These are phyloP conservation scores for Besnoitia besnoiti DNA, from an alignment of 169 alveolate species.

Conservation along the genomic window DNA sequence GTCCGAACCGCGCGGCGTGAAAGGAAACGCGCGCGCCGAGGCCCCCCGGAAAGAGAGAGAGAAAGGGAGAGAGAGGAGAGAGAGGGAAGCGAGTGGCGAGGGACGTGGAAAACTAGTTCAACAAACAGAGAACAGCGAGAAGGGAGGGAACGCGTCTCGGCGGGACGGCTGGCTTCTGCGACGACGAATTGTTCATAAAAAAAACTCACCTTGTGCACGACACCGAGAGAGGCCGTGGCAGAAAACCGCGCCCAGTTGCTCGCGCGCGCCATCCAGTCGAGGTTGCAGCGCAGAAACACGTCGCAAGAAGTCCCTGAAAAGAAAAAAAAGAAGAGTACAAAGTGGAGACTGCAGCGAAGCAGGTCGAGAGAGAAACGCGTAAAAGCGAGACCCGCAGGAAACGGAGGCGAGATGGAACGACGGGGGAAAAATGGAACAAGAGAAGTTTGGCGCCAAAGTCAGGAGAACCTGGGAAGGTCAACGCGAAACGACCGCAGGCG, in stretches of 20 bases:
- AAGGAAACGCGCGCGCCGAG: no score
- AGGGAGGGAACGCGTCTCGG: neutral
- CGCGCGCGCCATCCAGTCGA: slow-evolving; percentile 95
- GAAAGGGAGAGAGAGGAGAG: neutral
- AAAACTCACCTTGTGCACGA: slow-evolving; percentile 86
- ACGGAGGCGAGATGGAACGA: neutral
- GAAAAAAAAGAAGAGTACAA: neutral
- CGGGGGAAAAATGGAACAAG: neutral
- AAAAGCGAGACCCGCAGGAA: neutral
- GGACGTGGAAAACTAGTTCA: neutral
- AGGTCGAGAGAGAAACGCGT: neutral
- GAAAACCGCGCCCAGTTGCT: slow-evolving; percentile 96
- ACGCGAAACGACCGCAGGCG: neutral
- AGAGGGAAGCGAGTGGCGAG: neutral
- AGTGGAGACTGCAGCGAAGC: neutral
- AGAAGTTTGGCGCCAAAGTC: neutral
- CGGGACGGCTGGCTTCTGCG: neutral
- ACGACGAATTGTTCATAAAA: neutral
- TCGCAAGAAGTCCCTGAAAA: slow-evolving; percentile 96
- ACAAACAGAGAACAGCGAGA: neutral
- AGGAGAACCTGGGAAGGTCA: neutral
- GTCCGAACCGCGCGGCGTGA: neutral
- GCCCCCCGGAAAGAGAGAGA: neutral
- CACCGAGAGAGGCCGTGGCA: slow-evolving; percentile 98
- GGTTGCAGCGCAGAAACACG: slow-evolving; percentile 91